Conservation (phyloP, 257 asterid species). For the Scutellaria baicalensis region DNA sequence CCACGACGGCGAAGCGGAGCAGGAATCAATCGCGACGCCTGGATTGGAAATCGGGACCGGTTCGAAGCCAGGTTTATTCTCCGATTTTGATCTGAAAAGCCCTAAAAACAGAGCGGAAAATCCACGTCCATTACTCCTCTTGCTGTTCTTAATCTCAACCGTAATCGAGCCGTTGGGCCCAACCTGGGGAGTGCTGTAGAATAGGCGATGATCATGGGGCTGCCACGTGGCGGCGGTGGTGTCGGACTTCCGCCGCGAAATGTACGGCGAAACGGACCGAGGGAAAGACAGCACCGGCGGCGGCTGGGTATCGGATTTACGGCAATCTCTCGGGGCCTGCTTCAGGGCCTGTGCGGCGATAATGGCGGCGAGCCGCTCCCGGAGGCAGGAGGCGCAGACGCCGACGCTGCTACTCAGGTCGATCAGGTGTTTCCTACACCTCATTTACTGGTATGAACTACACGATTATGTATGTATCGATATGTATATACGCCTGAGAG, state of each 20-base stretch:
- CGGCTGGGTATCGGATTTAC: conserved; percentile 19
- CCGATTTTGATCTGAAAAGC: conserved; percentile 42
- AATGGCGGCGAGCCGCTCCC: conserved; percentile 33
- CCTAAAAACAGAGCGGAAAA: conserved; percentile 26
- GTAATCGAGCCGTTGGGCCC: conserved; percentile 14
- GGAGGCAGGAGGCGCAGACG: conserved; percentile 67
- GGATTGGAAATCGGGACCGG: conserved; percentile 22
- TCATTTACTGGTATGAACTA: conserved; percentile 22
- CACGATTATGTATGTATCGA: background rate
- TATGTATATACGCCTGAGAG: conserved; percentile 1
- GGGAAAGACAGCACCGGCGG: conserved; percentile 25
- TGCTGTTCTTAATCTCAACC: conserved; percentile 2
- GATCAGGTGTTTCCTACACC: conserved; percentile 45
- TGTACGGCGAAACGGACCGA: conserved; percentile 45
- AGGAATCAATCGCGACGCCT: conserved; percentile 13
- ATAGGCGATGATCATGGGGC: background rate
- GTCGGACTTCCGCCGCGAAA: conserved; percentile 39
- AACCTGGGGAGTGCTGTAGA: conserved; percentile 30
- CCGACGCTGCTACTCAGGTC: conserved; percentile 46
- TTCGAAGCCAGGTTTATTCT: conserved; percentile 16
- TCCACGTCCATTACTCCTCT: conserved; percentile 12
- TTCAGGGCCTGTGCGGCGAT: conserved; percentile 25
- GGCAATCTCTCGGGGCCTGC: conserved; percentile 26
- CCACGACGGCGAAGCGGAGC: conserved; percentile 55
- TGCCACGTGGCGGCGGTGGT: conserved; percentile 19